Percentiles rank a stretch among this genome's conserved stretches.
These are phyloP conservation scores for Vanrija sp. DNA, from an alignment of 1,284 basidiomycete species.

Conservation along the genomic window DNA sequence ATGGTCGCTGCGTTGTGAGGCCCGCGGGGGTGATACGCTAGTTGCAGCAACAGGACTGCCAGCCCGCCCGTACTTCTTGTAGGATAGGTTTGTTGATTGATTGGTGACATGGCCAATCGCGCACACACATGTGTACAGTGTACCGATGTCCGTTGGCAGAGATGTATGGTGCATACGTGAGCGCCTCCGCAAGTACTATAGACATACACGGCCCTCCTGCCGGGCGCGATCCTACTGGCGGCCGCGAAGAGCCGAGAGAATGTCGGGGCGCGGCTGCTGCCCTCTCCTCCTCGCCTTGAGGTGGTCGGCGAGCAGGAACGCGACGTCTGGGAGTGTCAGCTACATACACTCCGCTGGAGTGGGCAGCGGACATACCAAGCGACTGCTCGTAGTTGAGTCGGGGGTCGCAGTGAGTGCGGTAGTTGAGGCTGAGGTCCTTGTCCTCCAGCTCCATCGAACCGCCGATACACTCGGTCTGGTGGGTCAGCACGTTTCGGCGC, in stretches of 20 bases:
- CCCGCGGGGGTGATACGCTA: too few species aligned
- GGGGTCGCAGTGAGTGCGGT: slow-evolving; percentile 53
- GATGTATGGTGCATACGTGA: too few species aligned
- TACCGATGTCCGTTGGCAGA: too few species aligned
- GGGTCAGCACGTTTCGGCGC: neutral
- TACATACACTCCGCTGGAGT: too few species aligned
- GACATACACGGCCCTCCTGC: too few species aligned
- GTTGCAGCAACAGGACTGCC: neutral
- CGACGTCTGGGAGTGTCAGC: slow-evolving; percentile 45
- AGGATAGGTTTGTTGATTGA: too few species aligned
- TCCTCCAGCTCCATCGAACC: slow-evolving; percentile 57
- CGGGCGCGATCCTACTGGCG: too few species aligned
- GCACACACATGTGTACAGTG: too few species aligned
- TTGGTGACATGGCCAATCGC: too few species aligned
- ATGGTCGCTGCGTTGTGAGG: neutral
- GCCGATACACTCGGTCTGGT: slow-evolving; percentile 56
- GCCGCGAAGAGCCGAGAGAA: too few species aligned
- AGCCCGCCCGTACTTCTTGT: neutral
- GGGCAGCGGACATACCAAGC: slow-evolving; percentile 38
- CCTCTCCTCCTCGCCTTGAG: slow-evolving; percentile 46
- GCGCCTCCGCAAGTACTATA: too few species aligned
- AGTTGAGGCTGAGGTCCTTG: slow-evolving; percentile 54
- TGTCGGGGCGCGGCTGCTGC: slow-evolving; percentile 26
- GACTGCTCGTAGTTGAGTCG: slow-evolving; percentile 57
- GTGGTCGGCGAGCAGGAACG: slow-evolving; percentile 51